Percentiles rank a stretch among this genome's conserved stretches.
Evolutionary conservation across 2,329 filamentous ascomycete species (phyloP).

Genomic region (Arthrobotrys sinensis): DNA sequence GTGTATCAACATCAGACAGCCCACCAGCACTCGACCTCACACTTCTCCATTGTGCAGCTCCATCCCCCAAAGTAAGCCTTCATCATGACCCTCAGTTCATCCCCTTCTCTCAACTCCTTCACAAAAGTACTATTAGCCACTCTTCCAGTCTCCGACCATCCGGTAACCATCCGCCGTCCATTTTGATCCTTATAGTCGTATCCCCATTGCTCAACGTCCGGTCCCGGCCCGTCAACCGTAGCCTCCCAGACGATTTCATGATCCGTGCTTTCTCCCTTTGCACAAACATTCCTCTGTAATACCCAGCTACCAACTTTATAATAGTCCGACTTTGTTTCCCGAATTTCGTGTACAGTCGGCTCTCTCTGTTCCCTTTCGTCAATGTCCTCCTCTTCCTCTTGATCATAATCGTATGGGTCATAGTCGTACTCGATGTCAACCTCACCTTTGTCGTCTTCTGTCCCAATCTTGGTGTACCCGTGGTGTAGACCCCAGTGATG

Average conservation of each 20-base stretch:
- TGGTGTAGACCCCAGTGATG: constrained; percentile 15
- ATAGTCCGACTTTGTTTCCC: not conserved
- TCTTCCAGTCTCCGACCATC: constrained; percentile 9
- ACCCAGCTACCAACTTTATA: constrained; percentile 24
- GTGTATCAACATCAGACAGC: not conserved
- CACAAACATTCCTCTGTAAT: constrained; percentile 32
- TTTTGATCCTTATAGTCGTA: constrained; percentile 10
- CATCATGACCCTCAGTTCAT: constrained; percentile 53
- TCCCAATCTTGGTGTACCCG: constrained; percentile 12
- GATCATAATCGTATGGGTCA: not conserved
- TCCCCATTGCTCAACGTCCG: constrained; percentile 6
- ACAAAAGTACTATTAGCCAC: constrained; percentile 34
- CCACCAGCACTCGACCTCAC: constrained; percentile 43
- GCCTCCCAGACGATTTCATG: constrained; percentile 43
- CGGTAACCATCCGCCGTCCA: not conserved
- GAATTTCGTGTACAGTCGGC: not conserved
- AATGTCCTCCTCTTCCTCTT: not conserved
- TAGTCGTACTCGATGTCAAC: not conserved
- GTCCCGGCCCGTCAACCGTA: constrained; percentile 6
- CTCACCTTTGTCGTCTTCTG: not conserved
- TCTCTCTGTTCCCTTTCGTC: not conserved
- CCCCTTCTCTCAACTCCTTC: constrained; percentile 36
- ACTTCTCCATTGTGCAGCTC: not conserved
- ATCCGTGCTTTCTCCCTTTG: not conserved
- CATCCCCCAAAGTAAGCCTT: constrained; percentile 23